Base-by-base conservation (phyloP, 1,284 basidiomycete genomes). In the Moesziomyces sp. region DNA sequence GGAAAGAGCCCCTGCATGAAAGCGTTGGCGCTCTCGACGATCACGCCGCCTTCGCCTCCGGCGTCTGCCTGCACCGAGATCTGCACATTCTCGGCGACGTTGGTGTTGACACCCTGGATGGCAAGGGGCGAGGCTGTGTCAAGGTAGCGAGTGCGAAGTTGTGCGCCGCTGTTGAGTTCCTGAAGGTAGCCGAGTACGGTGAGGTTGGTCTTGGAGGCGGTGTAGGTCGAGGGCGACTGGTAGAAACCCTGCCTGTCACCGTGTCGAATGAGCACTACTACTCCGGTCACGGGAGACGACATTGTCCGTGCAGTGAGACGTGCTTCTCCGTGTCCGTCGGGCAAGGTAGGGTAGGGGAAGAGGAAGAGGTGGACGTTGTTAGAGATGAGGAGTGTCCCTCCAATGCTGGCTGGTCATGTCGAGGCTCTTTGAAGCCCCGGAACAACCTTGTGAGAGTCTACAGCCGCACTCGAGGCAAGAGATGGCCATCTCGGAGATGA, bases 251-350 rank as follows among this genome's bases (percentile, higher is more conserved):
- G 86, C 63, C 92, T 89, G 85, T 93, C 93, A 66, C 93, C 93
- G 80, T 93, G 93, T 76, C 93, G 90, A 63, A 91, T 90, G 78
- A 94, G 87, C 81, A 93, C 87, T 78, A 94, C 88, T 77, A 91
- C 90, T 85, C 93, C 92, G 76, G 91, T 88, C 62, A 93, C 74
- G 9, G 74, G 59, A 42, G 58, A 62, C 24, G 66, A 38, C 61
- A 66, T 74, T 45, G 21, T 53, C 5, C 16, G 16, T 14, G 38
- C 11, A 40, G 18, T 18, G 16, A 4, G 38, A 18, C 18, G 3
- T 14, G 18, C 11, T 16, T 16, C 35, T 14, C 11, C 35, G 35
- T 21, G 21, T 21, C 21, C 21, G 21, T 21, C 21, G 21, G 21
- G 21, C 21, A 21, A 21, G 21, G 21, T 21, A 21, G 21, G 21